Base-by-base conservation (phyloP, 805 yeast species). In the Komagataella phaffii region DNA sequence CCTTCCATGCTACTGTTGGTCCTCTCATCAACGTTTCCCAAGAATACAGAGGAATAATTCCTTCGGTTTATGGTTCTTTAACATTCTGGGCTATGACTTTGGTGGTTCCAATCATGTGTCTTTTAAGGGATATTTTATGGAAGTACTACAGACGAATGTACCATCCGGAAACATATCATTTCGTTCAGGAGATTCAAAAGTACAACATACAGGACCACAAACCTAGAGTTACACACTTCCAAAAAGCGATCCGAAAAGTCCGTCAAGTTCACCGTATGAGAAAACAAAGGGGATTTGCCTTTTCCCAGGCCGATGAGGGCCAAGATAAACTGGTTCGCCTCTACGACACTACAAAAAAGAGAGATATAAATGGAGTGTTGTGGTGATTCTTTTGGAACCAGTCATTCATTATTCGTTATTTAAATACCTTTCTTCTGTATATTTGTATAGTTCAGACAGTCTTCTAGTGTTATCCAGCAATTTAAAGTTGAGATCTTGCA, bases 201-300 rank as follows among this genome's bases (percentile, higher is more conserved):
- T 89, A 83, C 67, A 90, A 91, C 61, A 86, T 89, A 55, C 91
- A 86, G 55, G 96, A 91, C 64, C 86, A 86, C 65, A 77, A 96
- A 57, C 99, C 99, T n/a, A 80, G 96, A 59, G 81, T 90, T 77
- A 96, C 89, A 58, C 95, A 90, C 56, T 93, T 93, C 75, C 99
- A 93, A 67, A 89, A 85, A 65, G 97, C 98, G 5, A 93, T 93
- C 52, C 77, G 98, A 62, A 93, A 89, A 63, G 98, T 93, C 21
- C 83, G 99, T 67, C 99, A 95, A 67, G 98, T 93, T 44, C 96
- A 91, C 66, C 79, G 99, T 66, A 91, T 93, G 87, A 86, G 95
- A 64, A 93, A 93, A 62, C 99, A 93, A 69, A 82, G 98, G 68
- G 99, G 99, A 5, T 93, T 88, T 73, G 99, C 99, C 1, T 93